phyloP scores from a whole-genome alignment of 2,329 filamentous ascomycete genomes.

The Ophiostoma piceae region DNA sequence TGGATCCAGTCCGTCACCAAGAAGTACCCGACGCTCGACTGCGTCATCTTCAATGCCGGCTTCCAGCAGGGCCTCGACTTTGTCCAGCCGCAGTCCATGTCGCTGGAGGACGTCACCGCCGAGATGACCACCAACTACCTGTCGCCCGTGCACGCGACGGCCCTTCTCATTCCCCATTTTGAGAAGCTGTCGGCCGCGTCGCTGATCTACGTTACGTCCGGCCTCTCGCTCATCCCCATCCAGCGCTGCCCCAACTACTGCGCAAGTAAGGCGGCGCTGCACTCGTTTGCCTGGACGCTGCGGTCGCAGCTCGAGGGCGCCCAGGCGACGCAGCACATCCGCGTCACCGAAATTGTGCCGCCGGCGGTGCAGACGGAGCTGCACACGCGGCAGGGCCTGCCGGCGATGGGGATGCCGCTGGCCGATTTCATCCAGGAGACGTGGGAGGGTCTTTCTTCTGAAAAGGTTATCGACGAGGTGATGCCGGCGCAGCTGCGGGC shows the following conservation, averaged over 20 bases:
- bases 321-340: constrained; percentile 31
- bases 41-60: constrained; percentile 54
- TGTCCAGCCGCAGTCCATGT: constrained; percentile 36
- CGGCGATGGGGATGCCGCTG: constrained; percentile 32
- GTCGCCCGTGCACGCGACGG: constrained; percentile 29
- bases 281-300: constrained; percentile 34
- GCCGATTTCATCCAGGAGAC: constrained; percentile 38
- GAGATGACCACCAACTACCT: constrained; percentile 26
- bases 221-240: constrained; percentile 44
- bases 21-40: constrained; percentile 48
- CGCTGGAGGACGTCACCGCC: constrained; percentile 35
- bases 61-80: constrained; percentile 48
- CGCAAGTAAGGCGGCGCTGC: constrained; percentile 50
- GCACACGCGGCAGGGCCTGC: constrained; percentile 40
- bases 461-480: constrained; percentile 36
- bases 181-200: constrained; percentile 35
- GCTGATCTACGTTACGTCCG: constrained; percentile 29
- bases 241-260: constrained; percentile 47
- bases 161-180: constrained; percentile 29
- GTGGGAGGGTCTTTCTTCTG: constrained; percentile 40
- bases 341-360: constrained; percentile 47
- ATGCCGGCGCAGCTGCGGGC: constrained; percentile 24
- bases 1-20: constrained; percentile 40
- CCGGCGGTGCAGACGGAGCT: constrained; percentile 46
- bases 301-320: constrained; percentile 31